Evolutionary conservation across 1,284 basidiomycete genomes (phyloP).

Genomic region (Naganishia sp.): DNA sequence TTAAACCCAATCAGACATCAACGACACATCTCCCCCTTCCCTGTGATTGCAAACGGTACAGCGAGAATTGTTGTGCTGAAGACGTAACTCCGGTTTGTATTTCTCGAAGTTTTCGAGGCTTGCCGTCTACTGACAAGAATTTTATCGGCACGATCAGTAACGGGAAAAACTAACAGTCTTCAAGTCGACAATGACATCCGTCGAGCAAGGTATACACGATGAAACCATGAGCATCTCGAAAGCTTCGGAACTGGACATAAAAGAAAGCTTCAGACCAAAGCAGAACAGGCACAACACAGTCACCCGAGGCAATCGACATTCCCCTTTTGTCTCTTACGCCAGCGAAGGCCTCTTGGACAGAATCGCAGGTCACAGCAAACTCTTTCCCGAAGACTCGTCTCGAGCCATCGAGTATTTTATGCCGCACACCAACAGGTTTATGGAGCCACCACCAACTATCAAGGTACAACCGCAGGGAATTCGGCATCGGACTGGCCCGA

Average conservation of each 20-base stretch:
- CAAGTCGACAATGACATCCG: neutral
- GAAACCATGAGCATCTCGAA: no score
- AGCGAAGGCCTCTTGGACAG: conserved; percentile 11
- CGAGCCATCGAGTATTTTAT: no score
- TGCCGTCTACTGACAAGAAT: no score
- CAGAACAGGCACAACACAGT: neutral
- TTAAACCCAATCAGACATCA: no score
- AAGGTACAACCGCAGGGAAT: conserved; percentile 9
- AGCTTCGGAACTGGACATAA: neutral
- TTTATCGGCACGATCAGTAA: neutral
- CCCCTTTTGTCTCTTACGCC: neutral
- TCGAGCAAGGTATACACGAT: neutral
- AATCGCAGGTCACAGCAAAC: conserved; percentile 3
- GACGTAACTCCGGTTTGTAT: no score
- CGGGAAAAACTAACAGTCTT: neutral
- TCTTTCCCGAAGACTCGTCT: conserved; percentile 8
- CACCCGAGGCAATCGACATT: neutral
- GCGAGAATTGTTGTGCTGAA: no score
- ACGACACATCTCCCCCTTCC: no score
- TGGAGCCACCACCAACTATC: neutral
- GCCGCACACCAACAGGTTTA: neutral
- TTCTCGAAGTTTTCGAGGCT: no score
- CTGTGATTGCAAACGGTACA: no score
- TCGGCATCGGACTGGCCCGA: neutral
- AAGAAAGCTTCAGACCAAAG: neutral